These are phyloP conservation scores for Micromonas commoda DNA, from an alignment of 139 green algal species.

Conservation along the genomic window DNA sequence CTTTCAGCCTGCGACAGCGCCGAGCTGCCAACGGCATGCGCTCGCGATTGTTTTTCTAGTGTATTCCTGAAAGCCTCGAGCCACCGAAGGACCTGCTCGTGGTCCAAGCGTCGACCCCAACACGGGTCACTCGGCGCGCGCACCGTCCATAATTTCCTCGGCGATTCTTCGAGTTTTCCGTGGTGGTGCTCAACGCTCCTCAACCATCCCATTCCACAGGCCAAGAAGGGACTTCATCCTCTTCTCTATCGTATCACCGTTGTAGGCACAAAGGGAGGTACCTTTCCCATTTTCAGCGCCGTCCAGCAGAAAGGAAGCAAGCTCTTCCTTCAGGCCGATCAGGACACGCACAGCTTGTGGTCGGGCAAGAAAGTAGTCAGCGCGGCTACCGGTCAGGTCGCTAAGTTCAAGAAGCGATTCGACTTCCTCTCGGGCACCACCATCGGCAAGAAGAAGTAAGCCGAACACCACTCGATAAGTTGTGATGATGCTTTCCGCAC, in stretches of 20 bases:
- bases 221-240: slow-evolving; percentile 15
- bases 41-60: too few species aligned
- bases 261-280: slow-evolving; percentile 3
- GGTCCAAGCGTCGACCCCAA: too few species aligned
- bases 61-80: too few species aligned
- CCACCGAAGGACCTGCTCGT: too few species aligned
- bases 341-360: slow-evolving; percentile 5
- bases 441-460: not conserved
- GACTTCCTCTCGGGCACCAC: slow-evolving; percentile 3
- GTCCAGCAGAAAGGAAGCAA: not conserved
- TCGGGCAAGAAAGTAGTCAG: not conserved
- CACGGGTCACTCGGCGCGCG: too few species aligned
- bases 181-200: not conserved
- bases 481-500: not conserved
- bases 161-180: too few species aligned
- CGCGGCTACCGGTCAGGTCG: slow-evolving; percentile 12
- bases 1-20: too few species aligned
- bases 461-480: too few species aligned
- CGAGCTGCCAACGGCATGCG: too few species aligned
- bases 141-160: too few species aligned
- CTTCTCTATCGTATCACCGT: not conserved
- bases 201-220: not conserved
- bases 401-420: slow-evolving; percentile 21
- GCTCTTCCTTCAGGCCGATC: not conserved
- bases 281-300: not conserved